A percentile compares a stretch with the other conserved stretches of the same genome.
phyloP scores from a whole-genome alignment of 1,284 basidiomycete genomes.

The Grifola frondosa region DNA sequence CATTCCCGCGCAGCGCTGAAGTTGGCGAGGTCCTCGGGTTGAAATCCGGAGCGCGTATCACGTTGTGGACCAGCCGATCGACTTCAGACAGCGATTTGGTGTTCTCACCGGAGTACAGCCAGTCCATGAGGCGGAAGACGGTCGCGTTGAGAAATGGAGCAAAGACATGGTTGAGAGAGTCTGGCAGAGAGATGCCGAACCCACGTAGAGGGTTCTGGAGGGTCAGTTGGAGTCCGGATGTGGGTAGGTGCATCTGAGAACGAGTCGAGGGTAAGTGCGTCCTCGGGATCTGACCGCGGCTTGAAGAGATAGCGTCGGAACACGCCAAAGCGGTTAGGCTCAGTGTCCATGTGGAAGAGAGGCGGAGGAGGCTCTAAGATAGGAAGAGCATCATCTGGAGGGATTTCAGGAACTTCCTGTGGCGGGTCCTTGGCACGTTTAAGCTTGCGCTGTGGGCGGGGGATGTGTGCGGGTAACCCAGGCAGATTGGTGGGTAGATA shows the following conservation, averaged over 20 bases:
- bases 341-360: slow-evolving; percentile 5
- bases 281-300: slow-evolving; percentile 8
- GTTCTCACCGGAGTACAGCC: slow-evolving; percentile 10
- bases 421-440: neutral
- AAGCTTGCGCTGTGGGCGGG: neutral
- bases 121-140: slow-evolving; percentile 4
- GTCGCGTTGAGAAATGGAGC: slow-evolving; percentile 10
- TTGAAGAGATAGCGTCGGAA: slow-evolving; percentile 5
- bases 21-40: slow-evolving; percentile 7
- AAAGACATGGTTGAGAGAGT: neutral
- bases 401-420: neutral
- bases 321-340: slow-evolving; percentile 7
- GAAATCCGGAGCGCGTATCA: slow-evolving; percentile 21
- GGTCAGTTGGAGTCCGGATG: neutral
- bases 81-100: slow-evolving; percentile 17
- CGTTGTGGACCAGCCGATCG: slow-evolving; percentile 18
- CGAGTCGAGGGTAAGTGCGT: neutral
- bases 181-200: neutral
- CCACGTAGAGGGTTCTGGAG: neutral
- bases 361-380: too few species aligned
- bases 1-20: slow-evolving; percentile 17
- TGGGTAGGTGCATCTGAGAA: slow-evolving; percentile 2
- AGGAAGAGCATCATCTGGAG: neutral
- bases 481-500: slow-evolving; percentile 4
- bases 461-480: slow-evolving; percentile 8